Evolutionary conservation across 176 grass and related monocot species (phyloP).

Genomic region (Ananas comosus): DNA sequence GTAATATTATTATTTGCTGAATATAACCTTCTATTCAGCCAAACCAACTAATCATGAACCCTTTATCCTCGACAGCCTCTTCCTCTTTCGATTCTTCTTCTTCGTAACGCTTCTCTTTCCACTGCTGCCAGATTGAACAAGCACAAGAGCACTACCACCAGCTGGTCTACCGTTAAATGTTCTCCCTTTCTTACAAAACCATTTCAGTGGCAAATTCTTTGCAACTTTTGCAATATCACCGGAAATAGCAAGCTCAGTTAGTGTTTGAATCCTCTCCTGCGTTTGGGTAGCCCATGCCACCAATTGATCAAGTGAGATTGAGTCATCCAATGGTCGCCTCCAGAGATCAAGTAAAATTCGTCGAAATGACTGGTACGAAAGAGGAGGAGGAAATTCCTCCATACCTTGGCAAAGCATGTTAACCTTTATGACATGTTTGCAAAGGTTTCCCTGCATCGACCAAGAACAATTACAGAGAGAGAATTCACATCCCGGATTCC

Average conservation of each 20-base stretch:
- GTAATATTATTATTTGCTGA: too few species aligned
- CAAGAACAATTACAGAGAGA: constrained; percentile 64
- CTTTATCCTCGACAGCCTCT: constrained; percentile 31
- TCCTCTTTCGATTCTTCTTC: constrained; percentile 54
- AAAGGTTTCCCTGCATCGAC: constrained; percentile 85
- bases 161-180: constrained; percentile 30
- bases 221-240: constrained; percentile 46
- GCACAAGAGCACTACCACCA: constrained; percentile 12
- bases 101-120: constrained; percentile 35
- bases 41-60: constrained; percentile 6
- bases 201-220: constrained; percentile 57
- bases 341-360: constrained; percentile 51
- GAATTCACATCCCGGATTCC: constrained; percentile 81
- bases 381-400: constrained; percentile 29
- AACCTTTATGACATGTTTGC: constrained; percentile 86
- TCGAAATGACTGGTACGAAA: constrained; percentile 69
- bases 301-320: constrained; percentile 64
- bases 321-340: constrained; percentile 63
- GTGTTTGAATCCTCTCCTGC: constrained; percentile 55
- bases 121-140: constrained; percentile 25
- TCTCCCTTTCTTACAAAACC: constrained; percentile 57
- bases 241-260: constrained; percentile 48
- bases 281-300: constrained; percentile 71
- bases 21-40: background rate
- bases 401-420: constrained; percentile 39